Conservation (phyloP, 441 rosid genomes). For the Adansonia madagascariensis region DNA sequence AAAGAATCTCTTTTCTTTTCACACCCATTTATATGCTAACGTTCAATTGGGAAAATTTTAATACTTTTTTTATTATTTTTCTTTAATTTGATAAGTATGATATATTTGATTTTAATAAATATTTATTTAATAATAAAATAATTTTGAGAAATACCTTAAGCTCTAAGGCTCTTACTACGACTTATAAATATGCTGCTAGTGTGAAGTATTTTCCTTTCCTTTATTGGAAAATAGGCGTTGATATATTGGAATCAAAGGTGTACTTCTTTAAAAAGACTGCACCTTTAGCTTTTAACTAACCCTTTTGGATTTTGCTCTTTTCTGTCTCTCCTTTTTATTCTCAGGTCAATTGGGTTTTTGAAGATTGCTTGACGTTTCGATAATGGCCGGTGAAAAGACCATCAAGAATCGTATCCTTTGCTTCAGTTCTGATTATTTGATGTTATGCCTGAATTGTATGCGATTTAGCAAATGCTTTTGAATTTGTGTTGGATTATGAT, state of each 20-base stretch:
- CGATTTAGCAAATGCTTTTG: background rate
- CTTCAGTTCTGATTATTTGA: background rate
- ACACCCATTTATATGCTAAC: background rate
- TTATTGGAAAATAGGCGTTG: background rate
- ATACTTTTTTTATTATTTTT: background rate
- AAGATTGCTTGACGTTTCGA: slow-evolving; percentile 21
- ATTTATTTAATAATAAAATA: background rate
- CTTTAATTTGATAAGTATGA: background rate
- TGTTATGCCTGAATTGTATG: background rate
- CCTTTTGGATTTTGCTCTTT: background rate
- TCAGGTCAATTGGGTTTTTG: slow-evolving; percentile 27
- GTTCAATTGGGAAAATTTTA: background rate
- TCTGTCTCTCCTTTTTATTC: background rate
- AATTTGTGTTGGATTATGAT: background rate
- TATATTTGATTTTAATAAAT: background rate
- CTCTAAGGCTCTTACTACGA: slow-evolving; percentile 18
- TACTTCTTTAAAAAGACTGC: background rate
- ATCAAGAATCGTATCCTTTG: slow-evolving; percentile 37
- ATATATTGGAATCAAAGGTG: background rate
- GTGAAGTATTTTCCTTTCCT: background rate
- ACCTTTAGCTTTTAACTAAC: background rate
- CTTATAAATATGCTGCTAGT: background rate
- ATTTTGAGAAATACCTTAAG: slow-evolving; percentile 8
- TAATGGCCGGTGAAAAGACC: slow-evolving; percentile 42
- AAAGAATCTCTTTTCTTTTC: slow-evolving; percentile 24